These are phyloP conservation scores for Xylaria nigripes DNA, from an alignment of 495 filamentous ascomycete species.

Conservation along the genomic window DNA sequence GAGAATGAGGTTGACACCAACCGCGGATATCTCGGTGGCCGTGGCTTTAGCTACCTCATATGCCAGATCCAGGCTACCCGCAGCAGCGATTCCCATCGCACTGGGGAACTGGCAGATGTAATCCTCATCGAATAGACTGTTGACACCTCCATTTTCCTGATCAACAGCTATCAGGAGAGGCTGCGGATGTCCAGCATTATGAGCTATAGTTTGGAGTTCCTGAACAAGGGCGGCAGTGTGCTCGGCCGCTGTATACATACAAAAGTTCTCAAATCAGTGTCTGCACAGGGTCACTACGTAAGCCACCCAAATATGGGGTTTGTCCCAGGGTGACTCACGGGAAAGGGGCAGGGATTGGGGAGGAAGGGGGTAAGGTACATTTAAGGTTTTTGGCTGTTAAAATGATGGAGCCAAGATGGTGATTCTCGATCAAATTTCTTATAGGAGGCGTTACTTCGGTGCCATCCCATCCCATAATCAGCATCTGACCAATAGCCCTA, in stretches of 20 bases:
- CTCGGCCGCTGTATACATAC: constrained; percentile 55
- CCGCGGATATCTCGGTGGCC: constrained; percentile 73
- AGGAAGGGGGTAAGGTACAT: constrained; percentile 43
- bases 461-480: constrained; percentile 95
- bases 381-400: constrained; percentile 86
- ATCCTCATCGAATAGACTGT: constrained; percentile 85
- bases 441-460: constrained; percentile 81
- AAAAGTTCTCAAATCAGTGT: constrained; percentile 15
- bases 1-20: constrained; percentile 85
- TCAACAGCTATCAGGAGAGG: constrained; percentile 79
- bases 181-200: constrained; percentile 75
- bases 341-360: neutral
- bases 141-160: constrained; percentile 92
- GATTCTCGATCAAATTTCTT: constrained; percentile 71
- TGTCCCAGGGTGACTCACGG: constrained; percentile 1
- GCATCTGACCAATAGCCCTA: constrained; percentile 74
- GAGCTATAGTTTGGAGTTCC: constrained; percentile 79
- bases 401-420: constrained; percentile 76
- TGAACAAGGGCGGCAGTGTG: constrained; percentile 73
- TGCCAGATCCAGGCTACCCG: constrained; percentile 66
- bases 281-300: neutral
- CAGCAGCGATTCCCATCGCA: constrained; percentile 83
- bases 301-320: neutral
- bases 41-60: constrained; percentile 81
- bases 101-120: constrained; percentile 87